Evolutionary conservation across 2,329 filamentous ascomycete genomes (phyloP).

Genomic region (Hypomyces rosellus): DNA sequence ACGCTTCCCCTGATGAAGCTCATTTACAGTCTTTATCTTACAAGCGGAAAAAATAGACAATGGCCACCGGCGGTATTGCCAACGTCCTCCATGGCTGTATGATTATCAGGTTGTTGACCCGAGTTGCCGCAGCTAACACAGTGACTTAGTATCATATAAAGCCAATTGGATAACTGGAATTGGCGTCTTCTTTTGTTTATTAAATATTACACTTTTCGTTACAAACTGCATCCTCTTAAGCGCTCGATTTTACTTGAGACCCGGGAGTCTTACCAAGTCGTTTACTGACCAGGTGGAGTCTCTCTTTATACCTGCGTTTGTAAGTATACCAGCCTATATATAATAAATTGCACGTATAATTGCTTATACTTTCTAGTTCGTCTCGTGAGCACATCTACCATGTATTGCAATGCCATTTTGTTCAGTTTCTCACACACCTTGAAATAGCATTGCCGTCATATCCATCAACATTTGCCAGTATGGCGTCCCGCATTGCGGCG

Average conservation of each 20-base stretch:
- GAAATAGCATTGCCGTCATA: slow-evolving; percentile 61
- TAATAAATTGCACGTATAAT: neutral
- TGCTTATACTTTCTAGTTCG: slow-evolving; percentile 26
- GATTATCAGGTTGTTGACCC: slow-evolving; percentile 5
- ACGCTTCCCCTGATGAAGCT: neutral
- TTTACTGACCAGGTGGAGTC: slow-evolving; percentile 73
- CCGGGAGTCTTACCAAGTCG: slow-evolving; percentile 63
- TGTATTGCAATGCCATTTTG: neutral
- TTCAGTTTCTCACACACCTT: slow-evolving; percentile 15
- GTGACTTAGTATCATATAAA: slow-evolving; percentile 7
- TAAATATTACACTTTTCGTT: slow-evolving; percentile 58
- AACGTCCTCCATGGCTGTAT: slow-evolving; percentile 39
- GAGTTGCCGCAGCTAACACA: neutral
- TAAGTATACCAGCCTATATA: slow-evolving; percentile 18
- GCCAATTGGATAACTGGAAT: slow-evolving; percentile 52
- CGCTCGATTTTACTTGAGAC: slow-evolving; percentile 62
- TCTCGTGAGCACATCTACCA: slow-evolving; percentile 31
- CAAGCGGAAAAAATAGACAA: slow-evolving; percentile 15
- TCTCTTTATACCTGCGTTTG: slow-evolving; percentile 66
- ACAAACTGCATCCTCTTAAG: slow-evolving; percentile 58
- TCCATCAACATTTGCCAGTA: slow-evolving; percentile 76
- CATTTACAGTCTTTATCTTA: neutral
- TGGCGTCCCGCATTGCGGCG: slow-evolving; percentile 54
- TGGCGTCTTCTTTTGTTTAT: slow-evolving; percentile 54
- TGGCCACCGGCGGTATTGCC: slow-evolving; percentile 52